Percentiles rank a stretch among this genome's conserved stretches.
phyloP scores from a whole-genome alignment of 495 filamentous ascomycete species.

The Penicillium canescens region DNA sequence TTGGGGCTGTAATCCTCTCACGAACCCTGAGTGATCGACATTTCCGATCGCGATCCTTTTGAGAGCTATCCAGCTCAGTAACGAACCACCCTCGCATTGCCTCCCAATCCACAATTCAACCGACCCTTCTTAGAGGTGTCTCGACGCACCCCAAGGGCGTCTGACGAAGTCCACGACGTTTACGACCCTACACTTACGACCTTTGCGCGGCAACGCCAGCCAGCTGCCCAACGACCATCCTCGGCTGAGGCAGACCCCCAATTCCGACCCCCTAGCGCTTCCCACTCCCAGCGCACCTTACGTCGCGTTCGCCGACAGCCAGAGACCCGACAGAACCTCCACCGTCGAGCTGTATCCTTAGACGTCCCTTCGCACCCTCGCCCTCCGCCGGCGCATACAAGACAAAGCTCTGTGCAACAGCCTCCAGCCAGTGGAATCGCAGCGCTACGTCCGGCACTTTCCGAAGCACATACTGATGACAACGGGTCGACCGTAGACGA shows the following conservation, averaged over 20 bases:
- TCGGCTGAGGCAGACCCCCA: conserved; percentile 30
- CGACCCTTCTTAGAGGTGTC: conserved; percentile 39
- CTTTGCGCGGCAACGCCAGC: conserved; percentile 58
- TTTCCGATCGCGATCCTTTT: conserved; percentile 13
- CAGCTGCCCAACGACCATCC: conserved; percentile 39
- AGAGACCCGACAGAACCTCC: conserved; percentile 30
- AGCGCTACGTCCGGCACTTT: conserved; percentile 34
- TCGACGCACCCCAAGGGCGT: conserved; percentile 35
- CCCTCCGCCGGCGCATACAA: conserved; percentile 29
- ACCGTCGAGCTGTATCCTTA: conserved; percentile 39
- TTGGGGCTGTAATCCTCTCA: neutral
- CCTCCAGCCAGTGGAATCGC: conserved; percentile 22
- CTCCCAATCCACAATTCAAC: conserved; percentile 22
- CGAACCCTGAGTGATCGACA: conserved; percentile 1
- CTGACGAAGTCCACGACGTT: conserved; percentile 63
- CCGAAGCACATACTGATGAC: conserved; percentile 41
- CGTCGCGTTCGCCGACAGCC: conserved; percentile 46
- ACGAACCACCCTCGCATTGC: conserved; percentile 35
- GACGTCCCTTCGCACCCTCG: conserved; percentile 26
- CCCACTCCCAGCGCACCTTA: conserved; percentile 49
- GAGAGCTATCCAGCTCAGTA: conserved; percentile 12
- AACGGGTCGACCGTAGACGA: conserved; percentile 42
- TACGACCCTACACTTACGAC: conserved; percentile 56
- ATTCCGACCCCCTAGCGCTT: conserved; percentile 52
- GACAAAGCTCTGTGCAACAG: conserved; percentile 26